Percentiles rank a stretch among this genome's conserved stretches.
phyloP scores from a whole-genome alignment of 2,329 filamentous ascomycete species.

The Ophiostoma himal-ulmi region DNA sequence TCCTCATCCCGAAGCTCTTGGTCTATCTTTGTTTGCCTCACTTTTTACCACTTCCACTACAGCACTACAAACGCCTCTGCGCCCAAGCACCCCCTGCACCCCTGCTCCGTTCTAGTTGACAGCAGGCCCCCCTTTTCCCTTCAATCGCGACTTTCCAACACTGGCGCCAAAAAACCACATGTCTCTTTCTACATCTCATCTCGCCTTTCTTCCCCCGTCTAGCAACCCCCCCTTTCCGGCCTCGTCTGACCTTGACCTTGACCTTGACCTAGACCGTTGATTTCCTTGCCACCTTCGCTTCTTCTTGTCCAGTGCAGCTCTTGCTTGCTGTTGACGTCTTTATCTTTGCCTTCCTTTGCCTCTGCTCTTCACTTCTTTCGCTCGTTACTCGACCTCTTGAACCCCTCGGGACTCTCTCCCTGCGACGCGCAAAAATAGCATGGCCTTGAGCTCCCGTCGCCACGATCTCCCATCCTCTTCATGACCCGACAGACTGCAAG shows the following conservation, averaged over 20 bases:
- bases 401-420: constrained; percentile 13
- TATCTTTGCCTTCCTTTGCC: not conserved
- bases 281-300: constrained; percentile 1
- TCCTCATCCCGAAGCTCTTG: not conserved
- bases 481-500: constrained; percentile 17
- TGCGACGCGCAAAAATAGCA: constrained; percentile 19
- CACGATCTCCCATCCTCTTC: constrained; percentile 10
- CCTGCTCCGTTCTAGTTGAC: not conserved
- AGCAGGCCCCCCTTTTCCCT: constrained; percentile 8
- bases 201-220: constrained; percentile 8
- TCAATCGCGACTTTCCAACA: constrained; percentile 13
- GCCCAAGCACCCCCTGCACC: not conserved
- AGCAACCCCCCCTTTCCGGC: constrained; percentile 5
- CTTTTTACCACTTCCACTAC: not conserved
- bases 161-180: constrained; percentile 15
- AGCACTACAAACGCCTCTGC: not conserved
- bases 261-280: not conserved
- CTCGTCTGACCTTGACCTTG: not conserved
- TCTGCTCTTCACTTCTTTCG: constrained; percentile 10
- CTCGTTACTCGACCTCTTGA: constrained; percentile 13
- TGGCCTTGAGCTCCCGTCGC: constrained; percentile 19
- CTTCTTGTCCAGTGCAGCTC: not conserved
- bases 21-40: not conserved
- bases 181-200: constrained; percentile 5
- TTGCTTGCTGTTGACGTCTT: not conserved